These are phyloP conservation scores for Myxozyma neotropica DNA, from an alignment of 805 yeast genomes.

Conservation along the genomic window DNA sequence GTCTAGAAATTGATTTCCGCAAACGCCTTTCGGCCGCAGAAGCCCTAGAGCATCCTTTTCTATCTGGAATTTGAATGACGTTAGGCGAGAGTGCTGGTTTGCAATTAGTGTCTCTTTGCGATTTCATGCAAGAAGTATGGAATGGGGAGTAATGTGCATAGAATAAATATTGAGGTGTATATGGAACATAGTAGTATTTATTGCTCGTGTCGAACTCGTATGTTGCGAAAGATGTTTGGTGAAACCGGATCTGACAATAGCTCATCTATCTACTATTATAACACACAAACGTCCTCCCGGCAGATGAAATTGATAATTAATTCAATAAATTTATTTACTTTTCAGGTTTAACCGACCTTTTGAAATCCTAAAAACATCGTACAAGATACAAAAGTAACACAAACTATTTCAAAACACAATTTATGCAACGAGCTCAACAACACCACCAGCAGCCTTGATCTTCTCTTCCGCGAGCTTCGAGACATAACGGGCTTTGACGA, in stretches of 20 bases:
- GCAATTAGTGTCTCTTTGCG: background rate
- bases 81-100: background rate
- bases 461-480: conserved; percentile 99
- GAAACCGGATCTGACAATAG: no score
- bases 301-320: background rate
- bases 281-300: no score
- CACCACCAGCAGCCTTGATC: conserved; percentile 99
- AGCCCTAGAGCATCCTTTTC: conserved; percentile 48
- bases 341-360: conserved; percentile 25
- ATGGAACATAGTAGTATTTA: background rate
- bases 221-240: no score
- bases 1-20: conserved; percentile 70
- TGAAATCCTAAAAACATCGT: conserved; percentile 19
- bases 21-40: conserved; percentile 66
- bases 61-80: conserved; percentile 7
- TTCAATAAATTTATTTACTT: conserved; percentile 24
- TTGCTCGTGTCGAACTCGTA: no score
- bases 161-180: background rate
- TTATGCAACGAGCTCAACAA: conserved; percentile 98
- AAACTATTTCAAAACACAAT: conserved; percentile 21
- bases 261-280: no score
- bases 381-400: conserved; percentile 21
- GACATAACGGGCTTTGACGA: conserved; percentile 99
- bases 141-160: background rate
- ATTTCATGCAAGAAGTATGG: background rate